These are phyloP conservation scores for Lobulomyces angularis DNA, from an alignment of 192 early-diverging fungal genomes.

Conservation along the genomic window DNA sequence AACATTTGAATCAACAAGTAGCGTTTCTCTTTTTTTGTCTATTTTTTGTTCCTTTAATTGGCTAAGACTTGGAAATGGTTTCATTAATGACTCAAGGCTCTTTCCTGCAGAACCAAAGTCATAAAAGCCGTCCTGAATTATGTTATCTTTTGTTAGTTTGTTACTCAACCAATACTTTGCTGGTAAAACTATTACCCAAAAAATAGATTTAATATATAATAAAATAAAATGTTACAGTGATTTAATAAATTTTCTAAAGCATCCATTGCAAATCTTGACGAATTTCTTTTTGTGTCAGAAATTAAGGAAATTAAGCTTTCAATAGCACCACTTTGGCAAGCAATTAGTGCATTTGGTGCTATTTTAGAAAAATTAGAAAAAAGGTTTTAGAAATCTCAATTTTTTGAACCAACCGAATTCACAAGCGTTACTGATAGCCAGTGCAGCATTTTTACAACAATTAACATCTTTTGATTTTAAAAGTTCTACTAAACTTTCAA, in stretches of 20 bases:
- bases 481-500: constrained; percentile 25
- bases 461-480: constrained; percentile 25
- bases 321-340: constrained; percentile 33
- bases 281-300: constrained; percentile 20
- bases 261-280: constrained; percentile 35
- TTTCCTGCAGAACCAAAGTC: constrained; percentile 37
- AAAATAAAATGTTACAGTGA: constrained; percentile 18
- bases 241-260: constrained; percentile 46
- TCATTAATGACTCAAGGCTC: constrained; percentile 7
- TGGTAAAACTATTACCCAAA: constrained; percentile 21
- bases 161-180: constrained; percentile 47
- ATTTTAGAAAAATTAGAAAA: not conserved
- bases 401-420: constrained; percentile 30
- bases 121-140: constrained; percentile 37
- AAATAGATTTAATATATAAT: constrained; percentile 3
- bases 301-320: constrained; percentile 29
- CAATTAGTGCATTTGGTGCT: constrained; percentile 30
- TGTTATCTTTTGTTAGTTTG: constrained; percentile 23
- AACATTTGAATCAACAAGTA: constrained; percentile 23
- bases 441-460: constrained; percentile 37
- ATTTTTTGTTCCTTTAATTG: constrained; percentile 18
- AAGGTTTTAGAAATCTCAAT: not conserved
- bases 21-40: constrained; percentile 37
- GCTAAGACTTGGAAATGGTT: constrained; percentile 21
- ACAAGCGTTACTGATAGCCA: constrained; percentile 29